A percentile compares a stretch with the other conserved stretches of the same genome.
phyloP scores from a whole-genome alignment of 1,284 basidiomycete species.

The Dichomitus squalens region DNA sequence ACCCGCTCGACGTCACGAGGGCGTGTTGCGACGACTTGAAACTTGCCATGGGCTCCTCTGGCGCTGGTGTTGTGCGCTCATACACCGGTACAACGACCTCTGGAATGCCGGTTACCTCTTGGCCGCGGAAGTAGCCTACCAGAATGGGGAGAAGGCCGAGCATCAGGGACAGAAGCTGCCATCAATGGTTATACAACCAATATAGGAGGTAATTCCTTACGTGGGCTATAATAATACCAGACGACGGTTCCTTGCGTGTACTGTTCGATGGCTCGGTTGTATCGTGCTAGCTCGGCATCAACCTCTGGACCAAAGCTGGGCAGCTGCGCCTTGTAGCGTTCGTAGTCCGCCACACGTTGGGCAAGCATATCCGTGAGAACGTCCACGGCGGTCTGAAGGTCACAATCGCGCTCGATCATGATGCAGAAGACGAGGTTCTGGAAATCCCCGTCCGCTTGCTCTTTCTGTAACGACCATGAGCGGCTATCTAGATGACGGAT shows the following conservation, averaged over 20 bases:
- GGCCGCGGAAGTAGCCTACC: constrained; percentile 27
- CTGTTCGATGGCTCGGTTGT: constrained; percentile 45
- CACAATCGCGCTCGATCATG: constrained; percentile 45
- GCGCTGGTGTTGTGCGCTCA: constrained; percentile 8
- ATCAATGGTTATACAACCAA: background rate
- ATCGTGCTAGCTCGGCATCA: constrained; percentile 41
- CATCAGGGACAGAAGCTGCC: background rate
- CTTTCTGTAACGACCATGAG: constrained; percentile 38
- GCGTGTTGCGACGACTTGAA: background rate
- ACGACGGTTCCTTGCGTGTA: constrained; percentile 51
- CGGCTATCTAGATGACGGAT: constrained; percentile 8
- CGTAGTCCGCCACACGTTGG: constrained; percentile 44
- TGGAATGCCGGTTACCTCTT: constrained; percentile 22
- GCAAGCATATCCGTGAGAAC: constrained; percentile 46
- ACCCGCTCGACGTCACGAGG: background rate
- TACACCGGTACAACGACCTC: constrained; percentile 26
- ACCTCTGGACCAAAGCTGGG: constrained; percentile 46
- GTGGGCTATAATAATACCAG: constrained; percentile 48
- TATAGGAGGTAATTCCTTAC: constrained; percentile 24
- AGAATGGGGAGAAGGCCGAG: background rate
- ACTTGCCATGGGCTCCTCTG: background rate
- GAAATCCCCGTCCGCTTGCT: constrained; percentile 51
- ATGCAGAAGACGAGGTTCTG: constrained; percentile 52
- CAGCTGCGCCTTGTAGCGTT: constrained; percentile 37
- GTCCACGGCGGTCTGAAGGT: constrained; percentile 46